phyloP scores from a whole-genome alignment of 306 rosid genomes.

The Fragaria vesca region DNA sequence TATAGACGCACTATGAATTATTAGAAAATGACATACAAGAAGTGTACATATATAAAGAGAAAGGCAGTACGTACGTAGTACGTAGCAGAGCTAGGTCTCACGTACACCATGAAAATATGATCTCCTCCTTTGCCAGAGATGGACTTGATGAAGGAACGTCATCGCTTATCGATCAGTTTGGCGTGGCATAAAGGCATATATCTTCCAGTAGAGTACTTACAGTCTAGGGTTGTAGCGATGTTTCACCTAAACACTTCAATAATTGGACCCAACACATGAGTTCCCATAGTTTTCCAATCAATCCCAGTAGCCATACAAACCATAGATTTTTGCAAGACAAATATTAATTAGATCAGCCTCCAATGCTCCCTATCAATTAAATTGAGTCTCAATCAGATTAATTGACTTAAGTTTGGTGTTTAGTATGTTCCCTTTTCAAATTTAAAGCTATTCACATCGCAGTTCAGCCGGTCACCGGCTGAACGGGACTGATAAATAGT shows the following conservation, averaged over 20 bases:
- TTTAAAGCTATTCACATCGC: neutral
- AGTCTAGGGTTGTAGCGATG: slow-evolving; percentile 9
- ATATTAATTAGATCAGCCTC: neutral
- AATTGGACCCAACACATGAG: neutral
- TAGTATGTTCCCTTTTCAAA: neutral
- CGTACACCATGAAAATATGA: neutral
- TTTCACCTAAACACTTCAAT: slow-evolving; percentile 13
- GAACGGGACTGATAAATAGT: no score
- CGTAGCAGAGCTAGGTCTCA: neutral
- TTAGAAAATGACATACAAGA: neutral
- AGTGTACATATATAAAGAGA: neutral
- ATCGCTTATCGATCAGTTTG: neutral
- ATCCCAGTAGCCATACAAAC: slow-evolving; percentile 4
- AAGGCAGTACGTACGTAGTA: neutral
- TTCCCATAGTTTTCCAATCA: neutral
- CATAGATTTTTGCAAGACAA: neutral
- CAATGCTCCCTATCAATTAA: neutral
- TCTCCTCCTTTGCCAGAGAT: neutral
- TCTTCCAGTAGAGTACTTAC: neutral
- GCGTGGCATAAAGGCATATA: neutral
- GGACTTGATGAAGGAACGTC: no score
- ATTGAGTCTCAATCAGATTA: neutral
- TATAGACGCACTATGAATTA: neutral
- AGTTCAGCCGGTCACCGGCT: neutral
- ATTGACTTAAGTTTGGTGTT: neutral